A percentile compares a stretch with the other conserved stretches of the same genome.
phyloP scores from a whole-genome alignment of 495 filamentous ascomycete genomes.

The Penicillium angulare region DNA sequence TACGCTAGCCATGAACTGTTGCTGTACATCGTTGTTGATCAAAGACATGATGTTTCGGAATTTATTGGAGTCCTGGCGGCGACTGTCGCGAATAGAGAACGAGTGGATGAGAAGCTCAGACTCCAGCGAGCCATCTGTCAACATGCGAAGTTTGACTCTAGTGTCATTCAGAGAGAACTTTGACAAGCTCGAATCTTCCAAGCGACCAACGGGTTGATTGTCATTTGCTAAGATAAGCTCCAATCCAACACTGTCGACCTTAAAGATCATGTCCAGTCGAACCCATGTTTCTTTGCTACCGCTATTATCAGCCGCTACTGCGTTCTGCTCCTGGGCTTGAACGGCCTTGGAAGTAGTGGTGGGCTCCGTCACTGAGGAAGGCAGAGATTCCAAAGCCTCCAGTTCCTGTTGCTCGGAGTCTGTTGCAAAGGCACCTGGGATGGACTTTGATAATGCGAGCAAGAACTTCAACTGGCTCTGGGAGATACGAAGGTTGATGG shows the following conservation, averaged over 20 bases:
- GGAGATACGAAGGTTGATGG: conserved; percentile 85
- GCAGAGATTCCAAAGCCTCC: conserved; percentile 62
- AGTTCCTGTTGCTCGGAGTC: conserved; percentile 70
- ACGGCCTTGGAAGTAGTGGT: conserved; percentile 38
- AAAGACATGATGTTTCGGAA: conserved; percentile 98
- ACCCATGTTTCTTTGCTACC: conserved; percentile 74
- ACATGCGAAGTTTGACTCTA: conserved; percentile 87
- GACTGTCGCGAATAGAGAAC: conserved; percentile 90
- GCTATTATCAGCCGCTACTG: conserved; percentile 58
- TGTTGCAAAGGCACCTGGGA: conserved; percentile 80
- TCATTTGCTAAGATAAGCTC: conserved; percentile 80
- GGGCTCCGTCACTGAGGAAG: conserved; percentile 52
- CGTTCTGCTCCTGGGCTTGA: conserved; percentile 41
- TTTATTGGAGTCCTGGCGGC: conserved; percentile 83
- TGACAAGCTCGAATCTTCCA: conserved; percentile 81
- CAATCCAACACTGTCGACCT: conserved; percentile 79
- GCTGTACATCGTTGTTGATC: conserved; percentile 87
- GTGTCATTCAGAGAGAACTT: conserved; percentile 93
- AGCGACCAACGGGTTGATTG: conserved; percentile 68
- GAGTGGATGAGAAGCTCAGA: conserved; percentile 92
- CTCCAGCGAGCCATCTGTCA: conserved; percentile 87
- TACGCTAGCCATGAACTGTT: conserved; percentile 95
- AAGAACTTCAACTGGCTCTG: conserved; percentile 88
- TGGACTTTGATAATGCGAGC: conserved; percentile 76
- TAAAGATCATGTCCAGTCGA: conserved; percentile 90